Evolutionary conservation across 768 basidiomycete genomes (phyloP), one percentile per base, ranked within the genome.

Genomic region (Podaxis carcinomalis): DNA sequence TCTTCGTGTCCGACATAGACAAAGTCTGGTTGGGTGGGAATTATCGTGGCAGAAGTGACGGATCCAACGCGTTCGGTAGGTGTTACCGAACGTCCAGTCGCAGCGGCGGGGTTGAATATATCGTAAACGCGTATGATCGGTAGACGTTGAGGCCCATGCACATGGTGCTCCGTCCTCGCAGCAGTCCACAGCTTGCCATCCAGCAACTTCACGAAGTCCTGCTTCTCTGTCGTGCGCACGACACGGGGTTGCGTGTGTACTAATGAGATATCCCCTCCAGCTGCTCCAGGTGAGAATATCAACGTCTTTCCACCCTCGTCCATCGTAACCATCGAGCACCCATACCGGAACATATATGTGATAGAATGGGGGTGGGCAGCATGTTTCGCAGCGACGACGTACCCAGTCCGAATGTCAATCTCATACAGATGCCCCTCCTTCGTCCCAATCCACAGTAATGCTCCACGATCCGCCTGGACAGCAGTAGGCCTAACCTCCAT

Each of bases 1-100:
- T 90, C 94, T 72, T 98, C 95, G 67, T 99, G 96, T 0, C 91
- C 94, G 36, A 99, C 77, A 67, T 88, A 97, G 40, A 92, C 89
- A 28, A 78, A 72, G 1, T 82, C 78, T 0, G 87, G 87, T 19
- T 83, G 77, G 1, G 86, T 82, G 0, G 91, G 88, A 5, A 98
- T 71, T 35, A 92, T 76, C 0, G 94, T 85, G 0, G 89, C 93
- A 36, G 87, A 85, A 0, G 91, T 92, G 19, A 98, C 90, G 1
- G 91, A 81, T 0, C 95, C 96, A 4, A 91, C 83, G 57, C 86
- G 83, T 46, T 91, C 89, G 0, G 77, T 80, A 1, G 90, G 88
- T 47, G 85, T 68, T 11, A 90, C 69, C 2, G 84, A 75, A 23
- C 81, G 78, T 1, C 79, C 82, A 1, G 81, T 72, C 51, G 78